These are phyloP conservation scores for Backusella mclennaniae DNA, from an alignment of 192 early-diverging fungal species.

Conservation along the genomic window DNA sequence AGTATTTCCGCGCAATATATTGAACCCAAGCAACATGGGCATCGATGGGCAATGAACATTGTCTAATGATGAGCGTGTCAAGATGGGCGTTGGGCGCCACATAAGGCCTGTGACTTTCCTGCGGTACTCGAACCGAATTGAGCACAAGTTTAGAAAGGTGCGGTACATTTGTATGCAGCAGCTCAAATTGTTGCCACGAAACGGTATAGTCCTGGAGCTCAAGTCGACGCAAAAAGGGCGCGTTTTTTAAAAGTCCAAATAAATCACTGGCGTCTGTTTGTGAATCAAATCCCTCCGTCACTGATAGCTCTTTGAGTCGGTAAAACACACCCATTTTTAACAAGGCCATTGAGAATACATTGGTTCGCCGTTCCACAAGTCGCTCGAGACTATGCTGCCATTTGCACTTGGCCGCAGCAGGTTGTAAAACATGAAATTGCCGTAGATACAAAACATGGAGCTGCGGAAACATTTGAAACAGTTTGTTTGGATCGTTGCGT, in stretches of 20 bases:
- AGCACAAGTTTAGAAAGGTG: background rate
- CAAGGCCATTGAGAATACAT: background rate
- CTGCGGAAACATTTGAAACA: background rate
- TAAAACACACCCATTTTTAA: background rate
- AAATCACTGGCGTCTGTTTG: background rate
- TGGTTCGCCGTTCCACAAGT: background rate
- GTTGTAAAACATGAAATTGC: background rate
- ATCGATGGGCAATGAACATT: background rate
- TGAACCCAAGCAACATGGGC: background rate
- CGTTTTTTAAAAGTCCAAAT: background rate
- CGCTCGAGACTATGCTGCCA: background rate
- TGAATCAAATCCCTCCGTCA: background rate
- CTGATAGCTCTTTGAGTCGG: background rate
- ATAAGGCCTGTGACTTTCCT: background rate
- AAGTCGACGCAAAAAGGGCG: background rate
- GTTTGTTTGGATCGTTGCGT: background rate
- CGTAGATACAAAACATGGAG: background rate
- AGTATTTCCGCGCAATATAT: background rate
- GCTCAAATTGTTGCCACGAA: background rate
- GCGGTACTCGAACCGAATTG: background rate
- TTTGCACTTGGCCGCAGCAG: background rate
- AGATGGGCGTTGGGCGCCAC: background rate
- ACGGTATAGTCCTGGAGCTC: background rate
- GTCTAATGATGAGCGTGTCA: background rate
- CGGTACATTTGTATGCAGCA: background rate